Evolutionary conservation across 108 stramenopile species (phyloP).

Genomic region (Skeletonema potamos): DNA sequence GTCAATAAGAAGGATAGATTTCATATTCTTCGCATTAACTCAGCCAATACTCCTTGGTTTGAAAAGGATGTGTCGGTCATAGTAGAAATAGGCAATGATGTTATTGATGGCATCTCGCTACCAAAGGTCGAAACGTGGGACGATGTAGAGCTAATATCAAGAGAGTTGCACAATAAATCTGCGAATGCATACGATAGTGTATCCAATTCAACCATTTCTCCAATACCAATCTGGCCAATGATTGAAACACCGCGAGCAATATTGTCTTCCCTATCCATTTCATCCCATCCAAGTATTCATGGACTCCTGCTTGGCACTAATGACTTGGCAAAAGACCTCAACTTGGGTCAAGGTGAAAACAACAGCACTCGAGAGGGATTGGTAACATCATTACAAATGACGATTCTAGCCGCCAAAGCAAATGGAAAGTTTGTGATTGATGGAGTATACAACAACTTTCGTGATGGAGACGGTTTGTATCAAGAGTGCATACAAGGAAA

Average conservation of each 20-base stretch:
- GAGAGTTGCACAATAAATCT: background rate
- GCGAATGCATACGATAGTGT: too few species aligned
- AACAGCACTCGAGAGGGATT: background rate
- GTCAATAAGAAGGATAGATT: background rate
- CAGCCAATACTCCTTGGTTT: slow-evolving; percentile 14
- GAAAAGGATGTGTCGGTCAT: slow-evolving; percentile 1
- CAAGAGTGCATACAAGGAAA: slow-evolving; percentile 14
- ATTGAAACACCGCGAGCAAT: slow-evolving; percentile 21
- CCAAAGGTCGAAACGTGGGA: slow-evolving; percentile 13
- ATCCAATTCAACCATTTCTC: background rate
- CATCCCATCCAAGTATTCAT: slow-evolving; percentile 19
- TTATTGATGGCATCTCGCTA: slow-evolving; percentile 1
- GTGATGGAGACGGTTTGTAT: slow-evolving; percentile 1
- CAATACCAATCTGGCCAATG: slow-evolving; percentile 18
- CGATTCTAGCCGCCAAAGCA: slow-evolving; percentile 11
- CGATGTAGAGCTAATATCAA: background rate
- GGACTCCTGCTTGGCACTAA: slow-evolving; percentile 13
- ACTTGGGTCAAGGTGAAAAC: background rate
- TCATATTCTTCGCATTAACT: slow-evolving; percentile 4
- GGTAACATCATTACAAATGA: slow-evolving; percentile 4
- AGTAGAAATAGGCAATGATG: background rate
- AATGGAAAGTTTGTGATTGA: slow-evolving; percentile 14
- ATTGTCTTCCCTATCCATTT: slow-evolving; percentile 1
- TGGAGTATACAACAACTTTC: slow-evolving; percentile 22
- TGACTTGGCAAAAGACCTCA: slow-evolving; percentile 7